Conservation (phyloP, 805 yeast genomes). For the Blastobotrys mokoenaii region DNA sequence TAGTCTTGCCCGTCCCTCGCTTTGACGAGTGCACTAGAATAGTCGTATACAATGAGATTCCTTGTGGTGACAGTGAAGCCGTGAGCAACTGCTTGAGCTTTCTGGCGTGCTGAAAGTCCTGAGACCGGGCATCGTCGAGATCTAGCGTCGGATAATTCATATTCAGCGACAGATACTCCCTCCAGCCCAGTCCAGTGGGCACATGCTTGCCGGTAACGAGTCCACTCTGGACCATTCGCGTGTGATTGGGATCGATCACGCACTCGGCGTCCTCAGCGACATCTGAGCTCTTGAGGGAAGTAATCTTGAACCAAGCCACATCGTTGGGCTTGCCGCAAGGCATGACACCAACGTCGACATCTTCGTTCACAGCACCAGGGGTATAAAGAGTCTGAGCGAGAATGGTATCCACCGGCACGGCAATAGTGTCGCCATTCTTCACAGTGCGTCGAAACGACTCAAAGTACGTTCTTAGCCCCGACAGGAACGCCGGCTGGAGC, state of each 20-base stretch:
- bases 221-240: slow-evolving; percentile 66
- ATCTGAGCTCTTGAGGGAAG: slow-evolving; percentile 32
- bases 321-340: slow-evolving; percentile 61
- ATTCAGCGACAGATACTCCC: slow-evolving; percentile 29
- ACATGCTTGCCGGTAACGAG: slow-evolving; percentile 31
- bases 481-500: slow-evolving; percentile 51
- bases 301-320: slow-evolving; percentile 79
- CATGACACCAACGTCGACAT: slow-evolving; percentile 27
- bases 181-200: slow-evolving; percentile 34
- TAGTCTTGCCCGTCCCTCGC: slow-evolving; percentile 73
- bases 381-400: slow-evolving; percentile 48
- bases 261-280: slow-evolving; percentile 23
- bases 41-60: slow-evolving; percentile 46
- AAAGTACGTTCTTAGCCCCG: slow-evolving; percentile 55
- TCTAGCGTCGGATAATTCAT: slow-evolving; percentile 29
- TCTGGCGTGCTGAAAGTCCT: slow-evolving; percentile 40
- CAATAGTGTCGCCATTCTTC: slow-evolving; percentile 57
- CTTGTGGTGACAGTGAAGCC: slow-evolving; percentile 33
- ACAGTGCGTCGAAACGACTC: slow-evolving; percentile 52
- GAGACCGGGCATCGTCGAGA: slow-evolving; percentile 35
- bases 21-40: slow-evolving; percentile 59
- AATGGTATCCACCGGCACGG: slow-evolving; percentile 66
- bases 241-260: slow-evolving; percentile 56
- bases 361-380: slow-evolving; percentile 9
- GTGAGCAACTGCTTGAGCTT: slow-evolving; percentile 45